phyloP scores from a whole-genome alignment of 768 basidiomycete species.

The Podaxis pistillaris region DNA sequence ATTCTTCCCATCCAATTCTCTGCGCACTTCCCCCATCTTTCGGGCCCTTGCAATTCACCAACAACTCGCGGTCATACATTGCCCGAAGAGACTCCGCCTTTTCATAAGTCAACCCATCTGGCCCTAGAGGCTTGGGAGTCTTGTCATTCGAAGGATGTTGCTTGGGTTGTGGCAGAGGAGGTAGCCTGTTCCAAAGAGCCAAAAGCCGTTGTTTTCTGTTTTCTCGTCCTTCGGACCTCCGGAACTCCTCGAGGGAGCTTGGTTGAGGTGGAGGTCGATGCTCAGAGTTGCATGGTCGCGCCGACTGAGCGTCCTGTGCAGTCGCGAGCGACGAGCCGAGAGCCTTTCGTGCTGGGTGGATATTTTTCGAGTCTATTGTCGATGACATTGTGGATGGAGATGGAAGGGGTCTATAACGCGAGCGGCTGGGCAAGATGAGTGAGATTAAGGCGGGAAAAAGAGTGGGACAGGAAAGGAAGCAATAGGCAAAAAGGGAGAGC shows the following conservation, averaged over 20 bases:
- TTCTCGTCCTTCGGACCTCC: constrained; percentile 59
- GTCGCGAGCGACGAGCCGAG: not conserved
- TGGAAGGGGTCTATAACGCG: not conserved
- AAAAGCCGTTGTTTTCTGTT: constrained; percentile 58
- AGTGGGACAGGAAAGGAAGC: constrained; percentile 8
- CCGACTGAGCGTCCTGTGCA: not conserved
- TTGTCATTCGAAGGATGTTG: constrained; percentile 9
- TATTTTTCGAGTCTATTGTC: constrained; percentile 8
- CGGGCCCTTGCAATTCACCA: constrained; percentile 50
- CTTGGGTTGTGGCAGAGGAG: constrained; percentile 24
- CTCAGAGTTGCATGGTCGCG: constrained; percentile 46
- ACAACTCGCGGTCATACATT: constrained; percentile 78
- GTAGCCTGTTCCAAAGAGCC: constrained; percentile 63
- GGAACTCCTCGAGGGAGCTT: constrained; percentile 61
- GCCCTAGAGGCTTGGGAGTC: constrained; percentile 1
- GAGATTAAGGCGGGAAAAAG: not conserved
- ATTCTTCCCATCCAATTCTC: constrained; percentile 67
- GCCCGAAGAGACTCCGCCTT: constrained; percentile 61
- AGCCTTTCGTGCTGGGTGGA: not conserved
- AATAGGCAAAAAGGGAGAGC: constrained; percentile 22
- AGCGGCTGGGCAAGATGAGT: not conserved
- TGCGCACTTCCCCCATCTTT: constrained; percentile 36
- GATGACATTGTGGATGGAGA: constrained; percentile 9
- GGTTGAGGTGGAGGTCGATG: constrained; percentile 47
- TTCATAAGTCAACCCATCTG: constrained; percentile 48